Evolutionary conservation across 2,329 filamentous ascomycete species (phyloP).

Genomic region (Hypoxylon sp.): DNA sequence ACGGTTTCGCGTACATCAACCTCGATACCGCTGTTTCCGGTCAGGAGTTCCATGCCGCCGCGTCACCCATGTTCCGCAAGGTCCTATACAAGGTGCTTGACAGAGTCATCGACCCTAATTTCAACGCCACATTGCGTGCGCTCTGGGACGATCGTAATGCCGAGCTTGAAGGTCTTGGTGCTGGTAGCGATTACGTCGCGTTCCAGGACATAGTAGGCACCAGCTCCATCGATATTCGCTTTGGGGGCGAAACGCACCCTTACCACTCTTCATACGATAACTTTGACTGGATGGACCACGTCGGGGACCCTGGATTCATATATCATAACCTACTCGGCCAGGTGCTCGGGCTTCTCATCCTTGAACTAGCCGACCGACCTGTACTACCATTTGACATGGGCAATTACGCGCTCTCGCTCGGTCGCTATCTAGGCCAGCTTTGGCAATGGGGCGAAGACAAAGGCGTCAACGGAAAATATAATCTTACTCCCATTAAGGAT

Average conservation of each 20-base stretch:
- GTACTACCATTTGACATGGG: conserved; percentile 85
- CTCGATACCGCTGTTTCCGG: conserved; percentile 87
- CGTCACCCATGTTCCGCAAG: conserved; percentile 82
- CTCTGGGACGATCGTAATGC: conserved; percentile 78
- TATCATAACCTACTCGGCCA: conserved; percentile 86
- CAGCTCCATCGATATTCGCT: conserved; percentile 87
- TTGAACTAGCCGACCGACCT: conserved; percentile 85
- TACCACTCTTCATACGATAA: conserved; percentile 91
- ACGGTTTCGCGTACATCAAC: conserved; percentile 91
- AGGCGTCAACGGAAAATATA: conserved; percentile 60
- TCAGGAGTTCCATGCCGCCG: conserved; percentile 78
- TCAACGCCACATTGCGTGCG: conserved; percentile 78
- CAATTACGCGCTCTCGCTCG: conserved; percentile 76
- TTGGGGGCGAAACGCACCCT: conserved; percentile 75
- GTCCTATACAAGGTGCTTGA: conserved; percentile 79
- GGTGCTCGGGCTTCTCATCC: conserved; percentile 82
- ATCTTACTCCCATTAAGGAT: conserved; percentile 70
- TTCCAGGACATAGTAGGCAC: conserved; percentile 94
- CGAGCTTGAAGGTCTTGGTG: conserved; percentile 76
- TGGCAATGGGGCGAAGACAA: conserved; percentile 72
- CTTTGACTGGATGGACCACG: conserved; percentile 84
- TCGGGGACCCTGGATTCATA: conserved; percentile 83
- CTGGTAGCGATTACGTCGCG: conserved; percentile 84
- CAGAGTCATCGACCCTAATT: conserved; percentile 77
- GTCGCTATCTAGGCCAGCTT: conserved; percentile 74